Evolutionary conservation across 306 rosid genomes (phyloP), one percentile per base, ranked within the genome.

Genomic region (Cicer chorassanicum): DNA sequence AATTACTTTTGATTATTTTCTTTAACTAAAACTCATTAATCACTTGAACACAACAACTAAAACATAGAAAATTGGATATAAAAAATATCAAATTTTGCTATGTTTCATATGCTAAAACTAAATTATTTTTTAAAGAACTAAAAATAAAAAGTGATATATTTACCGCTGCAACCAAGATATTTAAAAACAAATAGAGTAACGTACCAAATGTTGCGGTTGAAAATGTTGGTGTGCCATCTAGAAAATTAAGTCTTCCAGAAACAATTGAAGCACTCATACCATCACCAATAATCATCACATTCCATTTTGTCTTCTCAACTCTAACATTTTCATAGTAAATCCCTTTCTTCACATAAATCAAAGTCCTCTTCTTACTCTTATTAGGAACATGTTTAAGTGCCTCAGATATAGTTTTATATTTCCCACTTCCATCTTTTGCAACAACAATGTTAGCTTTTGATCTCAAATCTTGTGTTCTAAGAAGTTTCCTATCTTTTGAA

Each of bases 201-300:
- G 34, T 86, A 90, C 98, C 96, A 78, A 90, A 86, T 68, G 95
- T 90, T 59, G 98, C 93, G 15, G 74, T 15, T 8, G 90, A 75
- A 80, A 86, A 93, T 10, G 95, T 90, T 9, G 91, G 91, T 9
- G 93, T 90, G 41, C 96, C 98, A 73, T 89, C 96, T 0, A 84
- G 80, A 70, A 84, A 44, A 72, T 88, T 89, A 56, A 39, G 93
- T 5, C 59, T 59, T 0, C 68, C 90, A 43, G 89, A 81, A 0
- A 92, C 92, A 62, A 84, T 10, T 4, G 93, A 88, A 29, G 82
- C 5, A 53, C 65, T 88, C 83, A 84, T 86, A 38, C 96, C 97
- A 84, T 92, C 97, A 10, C 96, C 97, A 60, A 88, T 70, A 18
- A 92, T 63, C 77, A 88, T 68, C 4, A 92, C 96, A 68, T 89